Base-by-base conservation (phyloP, 768 basidiomycete genomes). In the Pulveroboletus sp. region DNA sequence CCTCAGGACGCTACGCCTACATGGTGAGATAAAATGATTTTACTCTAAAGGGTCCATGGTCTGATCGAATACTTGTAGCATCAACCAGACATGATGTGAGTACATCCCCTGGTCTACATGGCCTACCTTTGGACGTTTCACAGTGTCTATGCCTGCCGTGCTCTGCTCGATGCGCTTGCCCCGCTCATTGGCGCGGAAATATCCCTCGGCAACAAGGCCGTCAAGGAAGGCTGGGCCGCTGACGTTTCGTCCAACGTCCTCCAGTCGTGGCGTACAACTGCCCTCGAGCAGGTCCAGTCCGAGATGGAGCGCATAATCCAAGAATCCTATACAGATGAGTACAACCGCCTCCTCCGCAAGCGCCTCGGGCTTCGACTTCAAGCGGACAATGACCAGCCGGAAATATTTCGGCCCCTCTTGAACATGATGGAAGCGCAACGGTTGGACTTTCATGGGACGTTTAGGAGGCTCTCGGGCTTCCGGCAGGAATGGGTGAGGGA, bases 361-460 rank as follows among this genome's bases (percentile, higher is more conserved):
- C 86, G 93, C 10, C 83, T 97, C 27, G 93, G 85, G 0, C 74
- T 98, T 30, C 76, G 77, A 39, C 74, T 72, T n/a, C 56, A 70
- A 27, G 74, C 80, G 21, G 48, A 72, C 2, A 71, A 65, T 1
- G 93, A 96, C 69, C 84, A 88, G 49, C 60, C 69, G 1, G 59
- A 66, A 33, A 62, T 94, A 37, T 73, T 85, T 54, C 76, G 76
- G 8, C 85, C 86, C 1, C 75, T 94, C 37, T 74, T 97, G n/a
- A 73, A 80, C 36, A 67, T 94, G 31, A 79, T 98, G 71, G 79
- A 85, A 49, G 64, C 67, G 2, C 80, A 93, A 55, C 72, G 74
- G 43, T 75, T 97, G n/a, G 96, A 98, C 69, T 95, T 93, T 70
- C 84, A 93, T 61, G 76, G 79, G 12, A 86, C 92, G 3, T 91